Conservation (phyloP, 1,139 yeast species). For the Yamadazyma sp. region DNA sequence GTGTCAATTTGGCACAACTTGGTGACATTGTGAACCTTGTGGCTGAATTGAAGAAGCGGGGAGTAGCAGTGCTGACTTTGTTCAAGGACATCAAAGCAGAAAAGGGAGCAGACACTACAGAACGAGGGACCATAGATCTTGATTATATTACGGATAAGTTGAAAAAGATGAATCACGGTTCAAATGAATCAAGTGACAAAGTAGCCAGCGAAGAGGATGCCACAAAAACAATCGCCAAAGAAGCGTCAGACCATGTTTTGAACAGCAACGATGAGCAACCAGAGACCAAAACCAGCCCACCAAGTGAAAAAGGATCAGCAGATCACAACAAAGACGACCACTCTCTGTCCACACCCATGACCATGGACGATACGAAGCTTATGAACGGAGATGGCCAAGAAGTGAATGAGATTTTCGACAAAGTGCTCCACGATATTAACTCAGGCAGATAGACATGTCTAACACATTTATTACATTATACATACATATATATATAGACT, state of each 20-base stretch:
- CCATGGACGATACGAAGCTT: conserved; percentile 6
- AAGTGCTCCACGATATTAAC: conserved; percentile 14
- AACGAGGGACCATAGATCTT: conserved; percentile 14
- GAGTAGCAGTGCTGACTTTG: conserved; percentile 51
- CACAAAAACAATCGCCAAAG: too few relatives aligned
- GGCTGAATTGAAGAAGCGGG: conserved; percentile 48
- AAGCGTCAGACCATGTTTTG: too few relatives aligned
- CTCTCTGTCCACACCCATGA: conserved; percentile 10
- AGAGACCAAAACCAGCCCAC: neutral
- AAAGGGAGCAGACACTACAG: conserved; percentile 2
- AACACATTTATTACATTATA: too few relatives aligned
- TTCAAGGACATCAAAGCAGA: conserved; percentile 27
- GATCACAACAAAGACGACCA: neutral
- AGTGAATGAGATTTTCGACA: conserved; percentile 18
- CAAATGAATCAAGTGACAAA: neutral
- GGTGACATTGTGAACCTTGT: conserved; percentile 52
- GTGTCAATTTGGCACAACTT: conserved; percentile 50
- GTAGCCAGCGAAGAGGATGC: neutral
- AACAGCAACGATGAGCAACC: neutral
- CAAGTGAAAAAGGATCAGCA: neutral
- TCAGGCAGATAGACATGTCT: conserved; percentile 11
- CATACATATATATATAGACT: too few relatives aligned
- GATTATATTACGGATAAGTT: conserved; percentile 16
- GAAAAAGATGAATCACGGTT: conserved; percentile 3
- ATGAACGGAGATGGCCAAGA: conserved; percentile 10